These are phyloP conservation scores for Microthlaspi erraticum DNA, from an alignment of 345 rosid species.

Conservation along the genomic window DNA sequence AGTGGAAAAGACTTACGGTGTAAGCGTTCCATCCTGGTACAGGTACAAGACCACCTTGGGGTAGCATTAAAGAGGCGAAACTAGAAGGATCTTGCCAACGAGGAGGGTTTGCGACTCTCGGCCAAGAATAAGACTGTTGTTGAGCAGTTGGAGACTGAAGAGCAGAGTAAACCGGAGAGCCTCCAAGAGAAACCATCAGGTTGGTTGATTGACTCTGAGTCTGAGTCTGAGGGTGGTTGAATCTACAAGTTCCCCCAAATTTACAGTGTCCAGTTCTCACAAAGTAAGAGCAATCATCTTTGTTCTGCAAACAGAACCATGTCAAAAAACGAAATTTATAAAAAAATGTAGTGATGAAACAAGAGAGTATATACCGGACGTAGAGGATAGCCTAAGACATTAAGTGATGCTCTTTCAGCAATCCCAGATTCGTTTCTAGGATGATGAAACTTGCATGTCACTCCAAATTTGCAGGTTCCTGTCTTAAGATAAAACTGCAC, in stretches of 20 bases:
- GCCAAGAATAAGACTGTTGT: conserved; percentile 83
- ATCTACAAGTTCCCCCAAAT: conserved; percentile 92
- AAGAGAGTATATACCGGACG: conserved; percentile 63
- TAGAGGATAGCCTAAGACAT: conserved; percentile 89
- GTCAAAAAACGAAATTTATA: too few relatives aligned
- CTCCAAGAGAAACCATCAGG: conserved; percentile 85
- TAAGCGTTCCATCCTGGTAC: conserved; percentile 94
- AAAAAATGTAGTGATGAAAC: too few relatives aligned
- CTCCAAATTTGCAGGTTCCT: conserved; percentile 99
- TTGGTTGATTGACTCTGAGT: conserved; percentile 77
- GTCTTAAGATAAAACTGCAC: conserved; percentile 90
- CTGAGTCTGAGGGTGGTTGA: conserved; percentile 97
- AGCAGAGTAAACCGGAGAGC: conserved; percentile 51
- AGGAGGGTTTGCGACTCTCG: conserved; percentile 80
- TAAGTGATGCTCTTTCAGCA: conserved; percentile 87
- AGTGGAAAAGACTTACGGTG: conserved; percentile 55
- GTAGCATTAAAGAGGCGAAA: conserved; percentile 75
- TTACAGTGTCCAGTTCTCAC: conserved; percentile 97
- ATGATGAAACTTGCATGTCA: conserved; percentile 99
- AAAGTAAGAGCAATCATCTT: conserved; percentile 87
- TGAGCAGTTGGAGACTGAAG: conserved; percentile 66
- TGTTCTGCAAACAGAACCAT: conserved; percentile 56
- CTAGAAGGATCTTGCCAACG: conserved; percentile 97
- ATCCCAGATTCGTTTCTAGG: conserved; percentile 95
- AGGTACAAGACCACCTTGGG: conserved; percentile 81